Percentiles rank a stretch among this genome's conserved stretches.
phyloP scores from a whole-genome alignment of 2,329 filamentous ascomycete genomes.

The Paracorniculantispora psalliotae region DNA sequence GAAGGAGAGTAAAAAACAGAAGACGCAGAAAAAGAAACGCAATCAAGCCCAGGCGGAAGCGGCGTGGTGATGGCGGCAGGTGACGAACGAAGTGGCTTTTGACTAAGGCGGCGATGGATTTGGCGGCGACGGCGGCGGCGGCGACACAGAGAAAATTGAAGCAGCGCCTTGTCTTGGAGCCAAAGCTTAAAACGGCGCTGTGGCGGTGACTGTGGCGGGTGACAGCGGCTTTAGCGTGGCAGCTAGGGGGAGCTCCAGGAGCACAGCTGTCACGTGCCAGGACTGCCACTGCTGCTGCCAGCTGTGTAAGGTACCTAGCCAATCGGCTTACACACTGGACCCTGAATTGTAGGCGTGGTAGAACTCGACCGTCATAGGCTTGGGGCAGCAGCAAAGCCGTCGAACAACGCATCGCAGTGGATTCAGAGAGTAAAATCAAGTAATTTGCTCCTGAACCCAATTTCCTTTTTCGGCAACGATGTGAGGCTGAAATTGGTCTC shows the following conservation, averaged over 20 bases:
- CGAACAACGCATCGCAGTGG: too few relatives aligned
- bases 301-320: background rate
- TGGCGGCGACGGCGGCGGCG: background rate
- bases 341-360: too few relatives aligned
- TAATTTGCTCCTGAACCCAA: too few relatives aligned
- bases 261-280: background rate
- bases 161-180: background rate
- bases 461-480: too few relatives aligned
- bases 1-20: background rate
- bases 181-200: conserved; percentile 7
- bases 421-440: too few relatives aligned
- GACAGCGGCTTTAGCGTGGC: conserved; percentile 1
- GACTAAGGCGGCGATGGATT: conserved; percentile 6
- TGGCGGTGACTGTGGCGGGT: conserved; percentile 1
- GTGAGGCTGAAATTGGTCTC: too few relatives aligned
- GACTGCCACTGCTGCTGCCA: too few relatives aligned
- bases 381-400: too few relatives aligned
- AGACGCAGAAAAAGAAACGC: background rate
- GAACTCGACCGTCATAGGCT: too few relatives aligned
- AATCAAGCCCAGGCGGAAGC: background rate
- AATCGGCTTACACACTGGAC: too few relatives aligned
- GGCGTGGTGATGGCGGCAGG: conserved; percentile 9
- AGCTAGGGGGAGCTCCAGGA: background rate
- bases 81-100: conserved; percentile 5
- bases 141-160: background rate